Evolutionary conservation across 495 filamentous ascomycete genomes (phyloP).

Genomic region (Hypoxylon fuscum): DNA sequence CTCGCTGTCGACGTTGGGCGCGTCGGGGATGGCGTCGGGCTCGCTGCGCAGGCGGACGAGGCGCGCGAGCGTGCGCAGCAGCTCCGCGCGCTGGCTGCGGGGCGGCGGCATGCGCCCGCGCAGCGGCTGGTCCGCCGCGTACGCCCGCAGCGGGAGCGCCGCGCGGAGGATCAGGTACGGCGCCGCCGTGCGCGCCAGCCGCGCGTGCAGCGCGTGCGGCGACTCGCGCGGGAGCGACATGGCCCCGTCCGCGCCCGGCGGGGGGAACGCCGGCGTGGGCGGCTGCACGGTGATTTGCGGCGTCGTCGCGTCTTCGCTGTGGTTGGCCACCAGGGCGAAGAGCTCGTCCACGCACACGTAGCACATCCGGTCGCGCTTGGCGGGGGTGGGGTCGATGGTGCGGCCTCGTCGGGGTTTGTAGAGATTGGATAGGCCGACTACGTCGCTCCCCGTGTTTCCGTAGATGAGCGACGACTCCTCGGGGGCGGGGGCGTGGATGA

Average conservation of each 20-base stretch:
- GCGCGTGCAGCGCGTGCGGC: conserved; percentile 50
- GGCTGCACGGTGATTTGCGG: conserved; percentile 42
- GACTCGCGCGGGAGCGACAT: conserved; percentile 36
- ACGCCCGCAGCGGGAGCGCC: conserved; percentile 79
- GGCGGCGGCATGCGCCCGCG: conserved; percentile 94
- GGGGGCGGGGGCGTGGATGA: conserved; percentile 76
- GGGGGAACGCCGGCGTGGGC: conserved; percentile 40
- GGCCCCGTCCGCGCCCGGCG: conserved; percentile 4
- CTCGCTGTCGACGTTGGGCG: conserved; percentile 62
- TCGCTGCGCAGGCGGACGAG: conserved; percentile 74
- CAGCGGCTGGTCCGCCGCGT: conserved; percentile 91
- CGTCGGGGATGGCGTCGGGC: conserved; percentile 74
- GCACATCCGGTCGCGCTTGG: conserved; percentile 73
- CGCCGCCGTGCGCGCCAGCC: conserved; percentile 78
- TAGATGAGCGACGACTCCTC: conserved; percentile 66
- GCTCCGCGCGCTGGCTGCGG: conserved; percentile 76
- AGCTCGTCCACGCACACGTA: conserved; percentile 85
- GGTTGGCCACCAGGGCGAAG: conserved; percentile 71
- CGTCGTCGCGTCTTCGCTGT: conserved; percentile 47
- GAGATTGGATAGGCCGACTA: conserved; percentile 67
- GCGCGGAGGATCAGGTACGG: conserved; percentile 86
- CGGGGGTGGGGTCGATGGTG: conserved; percentile 72
- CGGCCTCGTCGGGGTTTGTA: conserved; percentile 73
- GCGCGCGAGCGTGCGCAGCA: conserved; percentile 73
- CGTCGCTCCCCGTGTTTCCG: conserved; percentile 44